phyloP scores from a whole-genome alignment of 441 rosid genomes.

The Euphorbia celastroides region DNA sequence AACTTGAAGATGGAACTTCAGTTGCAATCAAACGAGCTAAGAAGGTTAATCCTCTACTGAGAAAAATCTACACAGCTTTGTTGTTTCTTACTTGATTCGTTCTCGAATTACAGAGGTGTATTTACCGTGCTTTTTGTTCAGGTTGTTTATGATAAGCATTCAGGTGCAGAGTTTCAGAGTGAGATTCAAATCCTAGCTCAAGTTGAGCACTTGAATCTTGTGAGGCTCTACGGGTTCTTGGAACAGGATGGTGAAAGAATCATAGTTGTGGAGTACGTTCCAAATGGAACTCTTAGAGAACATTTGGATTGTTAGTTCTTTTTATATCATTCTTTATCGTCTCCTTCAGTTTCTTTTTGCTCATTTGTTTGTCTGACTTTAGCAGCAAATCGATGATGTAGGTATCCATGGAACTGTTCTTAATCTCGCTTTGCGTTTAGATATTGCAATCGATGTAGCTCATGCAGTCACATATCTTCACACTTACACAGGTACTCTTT shows the following conservation, averaged over 20 bases:
- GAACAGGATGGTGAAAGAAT: conserved; percentile 65
- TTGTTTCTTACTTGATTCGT: background rate
- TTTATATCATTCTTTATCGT: background rate
- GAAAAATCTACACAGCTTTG: background rate
- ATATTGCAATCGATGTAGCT: conserved; percentile 82
- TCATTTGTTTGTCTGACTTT: background rate
- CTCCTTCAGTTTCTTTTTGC: background rate
- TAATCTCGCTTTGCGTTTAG: conserved; percentile 61
- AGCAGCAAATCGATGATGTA: conserved; percentile 27
- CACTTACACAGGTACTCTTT: conserved; percentile 69
- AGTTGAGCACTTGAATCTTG: conserved; percentile 81
- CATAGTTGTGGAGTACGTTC: conserved; percentile 69
- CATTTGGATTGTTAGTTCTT: conserved; percentile 77
- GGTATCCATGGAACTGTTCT: conserved; percentile 55
- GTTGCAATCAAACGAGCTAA: conserved; percentile 89
- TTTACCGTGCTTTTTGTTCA: conserved; percentile 21
- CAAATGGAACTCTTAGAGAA: conserved; percentile 85
- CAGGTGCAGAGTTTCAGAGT: conserved; percentile 70
- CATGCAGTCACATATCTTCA: conserved; percentile 96
- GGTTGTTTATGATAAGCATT: conserved; percentile 68
- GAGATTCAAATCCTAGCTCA: conserved; percentile 69
- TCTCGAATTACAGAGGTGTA: background rate
- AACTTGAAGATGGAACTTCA: conserved; percentile 60
- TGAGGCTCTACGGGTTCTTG: conserved; percentile 63
- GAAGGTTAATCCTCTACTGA: conserved; percentile 39